phyloP scores from a whole-genome alignment of 306 rosid species.

The Ziziphus jujuba region DNA sequence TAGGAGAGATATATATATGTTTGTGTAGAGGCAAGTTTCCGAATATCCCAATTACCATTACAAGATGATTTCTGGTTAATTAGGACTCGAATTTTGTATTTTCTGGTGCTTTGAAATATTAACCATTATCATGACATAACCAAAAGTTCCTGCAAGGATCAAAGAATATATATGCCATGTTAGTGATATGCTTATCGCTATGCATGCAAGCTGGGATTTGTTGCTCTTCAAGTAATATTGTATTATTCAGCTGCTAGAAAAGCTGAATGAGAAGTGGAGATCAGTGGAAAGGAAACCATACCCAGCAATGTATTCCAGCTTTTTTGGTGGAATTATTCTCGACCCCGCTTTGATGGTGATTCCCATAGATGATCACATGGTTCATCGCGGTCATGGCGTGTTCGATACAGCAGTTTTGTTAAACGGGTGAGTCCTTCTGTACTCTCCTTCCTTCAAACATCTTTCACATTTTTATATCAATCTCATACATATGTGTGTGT shows the following conservation, averaged over 20 bases:
- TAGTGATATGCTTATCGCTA: too few relatives aligned
- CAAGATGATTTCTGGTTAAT: too few relatives aligned
- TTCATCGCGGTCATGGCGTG: slow-evolving; percentile 94
- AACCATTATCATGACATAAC: too few relatives aligned
- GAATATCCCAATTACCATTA: too few relatives aligned
- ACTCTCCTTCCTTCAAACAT: not conserved
- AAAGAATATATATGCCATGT: too few relatives aligned
- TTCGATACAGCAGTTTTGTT: slow-evolving; percentile 77
- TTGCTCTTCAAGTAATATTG: not conserved
- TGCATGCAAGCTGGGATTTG: not conserved
- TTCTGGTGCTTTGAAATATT: too few relatives aligned
- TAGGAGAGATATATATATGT: too few relatives aligned
- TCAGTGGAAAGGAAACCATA: slow-evolving; percentile 61
- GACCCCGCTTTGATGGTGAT: slow-evolving; percentile 90
- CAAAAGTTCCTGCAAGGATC: too few relatives aligned
- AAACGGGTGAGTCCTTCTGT: slow-evolving; percentile 50
- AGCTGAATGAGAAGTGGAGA: slow-evolving; percentile 74
- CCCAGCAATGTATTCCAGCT: slow-evolving; percentile 86
- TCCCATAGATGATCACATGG: slow-evolving; percentile 93
- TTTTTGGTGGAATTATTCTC: slow-evolving; percentile 81
- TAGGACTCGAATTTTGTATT: too few relatives aligned
- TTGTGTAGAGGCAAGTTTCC: too few relatives aligned
- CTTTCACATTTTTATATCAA: not conserved
- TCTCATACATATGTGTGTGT: too few relatives aligned
- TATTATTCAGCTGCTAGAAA: slow-evolving; percentile 65